Base-by-base conservation (phyloP, 306 rosid species). In the Quercus wislizeni region DNA sequence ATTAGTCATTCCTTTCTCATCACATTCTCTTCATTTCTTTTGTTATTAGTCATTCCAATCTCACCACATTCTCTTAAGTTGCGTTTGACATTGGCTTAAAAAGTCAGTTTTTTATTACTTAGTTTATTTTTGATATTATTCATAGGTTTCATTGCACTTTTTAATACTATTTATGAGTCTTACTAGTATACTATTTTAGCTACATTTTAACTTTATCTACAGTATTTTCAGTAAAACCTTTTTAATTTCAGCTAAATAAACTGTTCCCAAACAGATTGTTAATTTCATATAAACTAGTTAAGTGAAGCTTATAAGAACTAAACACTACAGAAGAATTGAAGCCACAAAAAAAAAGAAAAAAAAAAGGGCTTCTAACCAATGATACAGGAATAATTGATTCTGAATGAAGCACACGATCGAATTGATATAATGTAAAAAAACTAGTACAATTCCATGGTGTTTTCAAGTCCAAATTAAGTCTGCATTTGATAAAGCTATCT, bases 121-220 rank as follows among this genome's bases (percentile, higher is more conserved):
- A 21, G 23, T 21, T 21, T 21, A 21, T 21, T 31, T 31, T 31
- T 31, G 0, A 0, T 31, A 31, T 1, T 31, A 31, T 31, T 31
- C 1, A 31, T 31, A 1, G 1, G 35, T 31, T 5, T 4, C 1
- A 4, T 31, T 31, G 6, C 0, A 31, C 1, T 31, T 31, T 31
- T 31, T 31, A 0, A 1, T 31, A 1, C 1, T 31, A 31, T 31
- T 4, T 0, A 31, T 31, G 0, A 0, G 0, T 31, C 5, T 1
- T 0, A 0, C 35, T 31, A 31, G 33, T 30, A 4, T 31, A 31
- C 6, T 4, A 31, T 31, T 31, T 31, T 6, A 31, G 0, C 1
- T 31, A 4, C 1, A 0, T 31, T 4, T 31, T 31, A 31, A 0
- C 6, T 31, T 31, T 31, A 31, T 31, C 5, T 31, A 4, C 6